Evolutionary conservation across 1,139 yeast species (phyloP).

Genomic region (Wickerhamomyces sp.): DNA sequence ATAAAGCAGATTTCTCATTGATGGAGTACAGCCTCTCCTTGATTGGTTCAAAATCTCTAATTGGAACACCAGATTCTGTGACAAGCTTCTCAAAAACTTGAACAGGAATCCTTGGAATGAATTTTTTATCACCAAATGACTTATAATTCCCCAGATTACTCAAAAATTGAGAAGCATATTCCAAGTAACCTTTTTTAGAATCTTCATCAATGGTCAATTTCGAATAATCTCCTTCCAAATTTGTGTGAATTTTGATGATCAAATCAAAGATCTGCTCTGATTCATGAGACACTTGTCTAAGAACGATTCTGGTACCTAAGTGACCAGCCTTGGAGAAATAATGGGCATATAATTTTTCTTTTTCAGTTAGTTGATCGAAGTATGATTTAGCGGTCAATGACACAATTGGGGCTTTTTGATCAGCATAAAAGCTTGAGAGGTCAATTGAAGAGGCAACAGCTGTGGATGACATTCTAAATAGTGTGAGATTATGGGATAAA

Average conservation of each 20-base stretch:
- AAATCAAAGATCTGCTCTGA: conserved; percentile 71
- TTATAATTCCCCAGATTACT: conserved; percentile 82
- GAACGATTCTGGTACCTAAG: conserved; percentile 73
- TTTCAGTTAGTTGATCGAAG: conserved; percentile 45
- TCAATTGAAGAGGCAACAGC: conserved; percentile 2
- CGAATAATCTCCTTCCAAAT: conserved; percentile 50
- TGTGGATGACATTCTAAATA: conserved; percentile 10
- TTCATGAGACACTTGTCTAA: conserved; percentile 82
- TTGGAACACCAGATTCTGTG: conserved; percentile 27
- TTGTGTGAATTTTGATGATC: conserved; percentile 51
- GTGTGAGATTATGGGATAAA: neutral
- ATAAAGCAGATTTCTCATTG: conserved; percentile 40
- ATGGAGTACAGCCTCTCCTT: conserved; percentile 48
- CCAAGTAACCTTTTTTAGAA: conserved; percentile 49
- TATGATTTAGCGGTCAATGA: conserved; percentile 37
- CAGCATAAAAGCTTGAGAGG: conserved; percentile 30
- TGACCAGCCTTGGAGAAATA: conserved; percentile 78
- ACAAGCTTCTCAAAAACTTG: conserved; percentile 47
- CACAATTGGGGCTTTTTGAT: conserved; percentile 44
- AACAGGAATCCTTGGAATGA: conserved; percentile 56
- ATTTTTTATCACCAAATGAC: conserved; percentile 85
- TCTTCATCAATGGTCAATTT: conserved; percentile 31
- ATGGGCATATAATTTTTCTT: conserved; percentile 71
- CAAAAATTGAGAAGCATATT: conserved; percentile 76
- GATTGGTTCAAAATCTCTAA: conserved; percentile 39